Evolutionary conservation across 78 protist species (phyloP).

Genomic region (Dictyostelium firmibasis): DNA sequence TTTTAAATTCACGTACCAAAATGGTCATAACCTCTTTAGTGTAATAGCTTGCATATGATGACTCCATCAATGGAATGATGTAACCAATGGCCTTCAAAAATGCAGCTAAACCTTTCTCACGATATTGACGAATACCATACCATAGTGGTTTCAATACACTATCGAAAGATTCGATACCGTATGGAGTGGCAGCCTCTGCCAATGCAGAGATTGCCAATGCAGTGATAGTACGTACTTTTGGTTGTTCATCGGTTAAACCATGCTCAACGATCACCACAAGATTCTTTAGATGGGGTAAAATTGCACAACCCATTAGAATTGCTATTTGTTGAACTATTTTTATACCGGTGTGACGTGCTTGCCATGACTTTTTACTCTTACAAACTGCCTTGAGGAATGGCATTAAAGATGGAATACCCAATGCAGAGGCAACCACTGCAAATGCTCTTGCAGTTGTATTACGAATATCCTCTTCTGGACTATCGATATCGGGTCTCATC

Average conservation of each 20-base stretch:
- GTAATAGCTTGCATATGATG: conserved; percentile 93
- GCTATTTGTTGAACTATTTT: conserved; percentile 98
- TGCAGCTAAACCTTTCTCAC: conserved; percentile 97
- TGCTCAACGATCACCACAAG: conserved; percentile 95
- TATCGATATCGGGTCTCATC: conserved; percentile 98
- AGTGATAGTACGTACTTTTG: conserved; percentile 94
- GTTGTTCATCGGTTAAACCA: conserved; percentile 92
- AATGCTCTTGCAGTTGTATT: conserved; percentile 99
- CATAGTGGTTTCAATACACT: conserved; percentile 96
- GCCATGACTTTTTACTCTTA: conserved; percentile 95
- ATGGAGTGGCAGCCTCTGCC: conserved; percentile 99
- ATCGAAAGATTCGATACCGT: conserved; percentile 98
- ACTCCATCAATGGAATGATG: conserved; percentile 99
- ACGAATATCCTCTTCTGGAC: conserved; percentile 97
- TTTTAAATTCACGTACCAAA: conserved; percentile 94
- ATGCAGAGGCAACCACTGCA: conserved; percentile 98
- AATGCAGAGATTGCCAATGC: conserved; percentile 98
- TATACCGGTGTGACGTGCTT: conserved; percentile 98
- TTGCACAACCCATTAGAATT: conserved; percentile 97
- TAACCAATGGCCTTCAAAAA: conserved; percentile 98
- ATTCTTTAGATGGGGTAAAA: conserved; percentile 95
- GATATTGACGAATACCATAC: conserved; percentile 91
- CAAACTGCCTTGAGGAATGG: conserved; percentile 99
- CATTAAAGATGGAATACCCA: conserved; percentile 96
- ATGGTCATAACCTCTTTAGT: conserved; percentile 93